Base-by-base conservation (phyloP, 805 yeast genomes). In the Isabelozyma heimii region DNA sequence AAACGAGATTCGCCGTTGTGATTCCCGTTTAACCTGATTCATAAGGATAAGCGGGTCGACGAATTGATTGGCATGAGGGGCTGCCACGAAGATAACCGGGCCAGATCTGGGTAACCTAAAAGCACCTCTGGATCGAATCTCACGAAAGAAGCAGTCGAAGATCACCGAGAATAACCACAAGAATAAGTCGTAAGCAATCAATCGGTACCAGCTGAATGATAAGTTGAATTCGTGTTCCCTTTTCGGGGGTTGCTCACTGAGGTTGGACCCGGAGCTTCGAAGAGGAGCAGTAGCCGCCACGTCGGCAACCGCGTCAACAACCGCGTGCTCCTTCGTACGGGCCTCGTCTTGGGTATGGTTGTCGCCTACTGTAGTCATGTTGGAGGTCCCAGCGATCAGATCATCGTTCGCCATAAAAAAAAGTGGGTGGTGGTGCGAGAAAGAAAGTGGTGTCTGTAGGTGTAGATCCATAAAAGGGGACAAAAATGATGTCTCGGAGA, bases 1-100 rank as follows among this genome's bases (percentile, higher is more conserved):
- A 62, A 91, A 91, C 16, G 90, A 81, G 13, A 89, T 80, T 40
- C 92, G 72, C 52, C 97, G 76, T 7, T 83, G 79, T 1, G 87
- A 78, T 49, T 82, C 83, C 45, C 74, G 72, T 57, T 84, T 80
- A 24, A 89, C 92, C 62, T 87, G 92, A 43, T 87, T 85, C 87
- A 89, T 85, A 43, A 94, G 73, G 45, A 94, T 79, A 44, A 91
- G 81, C 1, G 94, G 92, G 47, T 81, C 81, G 33, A 91, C 90
- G 62, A 91, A 91, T 69, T 89, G 96, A 62, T 89, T 89, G n/a
- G 97, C 96, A 71, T 92, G 99, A 1, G 98, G 98, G 2, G 97
- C 99, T 9, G 94, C 95, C 35, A 94, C 98, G 53, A 94, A 85
- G 47, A 92, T 86, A 8, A 91, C 85, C 0, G 98, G 92, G 0